These are phyloP conservation scores for Leptographium procerum DNA, from an alignment of 2,329 filamentous ascomycete species.

Conservation along the genomic window DNA sequence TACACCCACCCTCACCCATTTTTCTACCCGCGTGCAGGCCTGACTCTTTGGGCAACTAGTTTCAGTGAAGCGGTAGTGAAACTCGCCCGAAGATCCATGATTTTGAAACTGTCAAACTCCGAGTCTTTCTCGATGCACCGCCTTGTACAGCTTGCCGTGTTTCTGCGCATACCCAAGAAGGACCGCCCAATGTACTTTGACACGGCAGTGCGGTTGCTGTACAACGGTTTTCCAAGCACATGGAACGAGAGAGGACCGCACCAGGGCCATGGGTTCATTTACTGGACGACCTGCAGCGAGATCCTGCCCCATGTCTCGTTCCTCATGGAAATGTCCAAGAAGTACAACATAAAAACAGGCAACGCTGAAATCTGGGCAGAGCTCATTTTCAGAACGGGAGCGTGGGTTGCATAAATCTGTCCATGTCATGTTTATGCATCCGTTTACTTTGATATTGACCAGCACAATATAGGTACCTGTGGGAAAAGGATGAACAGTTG, in stretches of 20 bases:
- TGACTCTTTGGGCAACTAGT: neutral
- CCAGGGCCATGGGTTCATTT: neutral
- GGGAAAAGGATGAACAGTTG: neutral
- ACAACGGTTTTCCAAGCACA: neutral
- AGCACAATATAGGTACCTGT: neutral
- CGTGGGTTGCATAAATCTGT: neutral
- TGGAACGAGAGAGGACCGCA: neutral
- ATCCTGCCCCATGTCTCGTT: neutral
- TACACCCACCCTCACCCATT: too few species aligned
- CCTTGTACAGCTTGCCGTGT: neutral
- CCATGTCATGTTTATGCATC: neutral
- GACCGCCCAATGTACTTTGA: neutral
- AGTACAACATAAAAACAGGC: neutral
- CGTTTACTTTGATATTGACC: neutral
- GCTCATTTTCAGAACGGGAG: neutral
- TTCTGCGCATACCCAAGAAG: neutral
- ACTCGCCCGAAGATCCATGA: neutral
- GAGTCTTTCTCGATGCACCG: neutral
- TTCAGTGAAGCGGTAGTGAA: neutral
- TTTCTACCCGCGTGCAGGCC: neutral
- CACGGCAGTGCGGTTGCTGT: neutral
- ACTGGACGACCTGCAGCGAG: neutral
- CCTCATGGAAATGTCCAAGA: neutral
- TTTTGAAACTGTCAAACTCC: neutral
- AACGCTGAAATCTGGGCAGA: neutral